Percentiles rank a stretch among this genome's conserved stretches.
These are phyloP conservation scores for Lantana camara DNA, from an alignment of 257 asterid species.

Conservation along the genomic window DNA sequence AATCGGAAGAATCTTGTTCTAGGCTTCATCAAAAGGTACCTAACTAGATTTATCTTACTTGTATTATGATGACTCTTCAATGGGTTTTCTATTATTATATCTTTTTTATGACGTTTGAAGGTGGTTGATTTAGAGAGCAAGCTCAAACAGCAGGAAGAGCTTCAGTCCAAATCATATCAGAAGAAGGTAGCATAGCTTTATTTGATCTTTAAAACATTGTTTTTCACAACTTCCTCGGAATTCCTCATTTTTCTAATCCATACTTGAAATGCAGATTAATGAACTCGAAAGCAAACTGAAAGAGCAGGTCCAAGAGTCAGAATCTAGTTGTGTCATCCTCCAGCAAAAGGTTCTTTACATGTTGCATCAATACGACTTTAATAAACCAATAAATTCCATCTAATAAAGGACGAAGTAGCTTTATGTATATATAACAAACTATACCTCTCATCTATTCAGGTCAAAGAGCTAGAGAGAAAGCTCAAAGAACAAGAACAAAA, in stretches of 20 bases:
- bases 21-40: conserved; percentile 81
- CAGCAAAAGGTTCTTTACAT: conserved; percentile 59
- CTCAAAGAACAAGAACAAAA: conserved; percentile 55
- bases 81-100: background rate
- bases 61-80: background rate
- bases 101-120: conserved; percentile 39
- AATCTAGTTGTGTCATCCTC: conserved; percentile 53
- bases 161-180: conserved; percentile 52
- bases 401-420: background rate
- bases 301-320: conserved; percentile 58
- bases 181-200: conserved; percentile 58
- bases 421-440: too few relatives aligned
- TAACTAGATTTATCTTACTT: too few relatives aligned
- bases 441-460: conserved; percentile 44
- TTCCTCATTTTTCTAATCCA: background rate
- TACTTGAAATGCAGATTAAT: conserved; percentile 55
- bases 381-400: background rate
- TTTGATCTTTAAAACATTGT: background rate
- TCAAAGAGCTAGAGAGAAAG: conserved; percentile 63
- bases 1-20: conserved; percentile 72
- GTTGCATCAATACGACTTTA: conserved; percentile 11
- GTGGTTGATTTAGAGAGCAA: conserved; percentile 73
- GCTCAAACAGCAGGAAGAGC: conserved; percentile 59
- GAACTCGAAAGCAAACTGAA: conserved; percentile 77
- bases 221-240: background rate